These are phyloP conservation scores for Porcisia hertigi DNA, from an alignment of 208 protist species.

Conservation along the genomic window DNA sequence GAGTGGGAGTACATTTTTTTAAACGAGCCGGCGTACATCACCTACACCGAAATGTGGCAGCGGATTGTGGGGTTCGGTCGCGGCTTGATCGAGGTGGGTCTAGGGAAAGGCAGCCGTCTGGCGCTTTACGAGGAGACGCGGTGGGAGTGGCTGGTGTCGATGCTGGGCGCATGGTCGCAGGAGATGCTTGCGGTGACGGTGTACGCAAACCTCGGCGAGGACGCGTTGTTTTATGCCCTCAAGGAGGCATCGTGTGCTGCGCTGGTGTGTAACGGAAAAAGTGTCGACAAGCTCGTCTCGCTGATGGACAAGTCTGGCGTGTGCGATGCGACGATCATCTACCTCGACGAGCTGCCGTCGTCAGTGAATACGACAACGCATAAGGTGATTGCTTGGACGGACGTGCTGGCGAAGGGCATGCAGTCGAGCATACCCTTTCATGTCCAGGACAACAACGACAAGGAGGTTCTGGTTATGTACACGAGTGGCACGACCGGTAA, in stretches of 20 bases:
- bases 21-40: conserved; percentile 53
- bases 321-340: conserved; percentile 42
- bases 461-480: conserved; percentile 84
- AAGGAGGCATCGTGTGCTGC: conserved; percentile 65
- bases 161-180: conserved; percentile 75
- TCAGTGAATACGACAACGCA: conserved; percentile 26
- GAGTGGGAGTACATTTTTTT: conserved; percentile 59
- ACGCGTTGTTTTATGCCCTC: conserved; percentile 80
- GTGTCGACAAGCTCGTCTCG: conserved; percentile 42
- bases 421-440: conserved; percentile 8
- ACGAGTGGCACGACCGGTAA: conserved; percentile 91
- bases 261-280: conserved; percentile 82
- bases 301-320: conserved; percentile 34
- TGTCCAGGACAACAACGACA: conserved; percentile 46
- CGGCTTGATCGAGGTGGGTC: conserved; percentile 58
- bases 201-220: conserved; percentile 86
- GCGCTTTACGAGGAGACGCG: conserved; percentile 88
- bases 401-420: conserved; percentile 61
- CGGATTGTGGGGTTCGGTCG: conserved; percentile 55
- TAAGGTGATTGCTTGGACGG: conserved; percentile 40
- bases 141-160: conserved; percentile 83
- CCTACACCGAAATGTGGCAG: conserved; percentile 61
- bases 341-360: conserved; percentile 63
- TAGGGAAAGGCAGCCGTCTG: conserved; percentile 39
- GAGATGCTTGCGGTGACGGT: conserved; percentile 72